A percentile compares a stretch with the other conserved stretches of the same genome.
Conservation (phyloP, 2,329 filamentous ascomycete species). For the Talaromyces islandicus region DNA sequence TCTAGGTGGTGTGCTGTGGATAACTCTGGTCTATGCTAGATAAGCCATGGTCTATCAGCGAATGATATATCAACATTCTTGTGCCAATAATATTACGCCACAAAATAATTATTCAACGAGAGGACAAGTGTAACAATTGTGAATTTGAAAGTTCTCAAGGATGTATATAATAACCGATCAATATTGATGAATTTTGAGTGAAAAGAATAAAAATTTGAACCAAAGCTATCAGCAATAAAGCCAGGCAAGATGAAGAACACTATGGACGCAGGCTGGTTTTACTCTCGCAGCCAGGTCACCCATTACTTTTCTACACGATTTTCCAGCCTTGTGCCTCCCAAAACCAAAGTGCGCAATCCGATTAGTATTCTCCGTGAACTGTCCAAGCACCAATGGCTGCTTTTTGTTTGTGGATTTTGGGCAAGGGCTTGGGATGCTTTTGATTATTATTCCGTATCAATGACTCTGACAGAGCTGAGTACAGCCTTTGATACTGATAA, state of each 20-base stretch:
- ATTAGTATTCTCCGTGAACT: slow-evolving; percentile 42
- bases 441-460: slow-evolving; percentile 61
- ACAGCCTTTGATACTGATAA: slow-evolving; percentile 49
- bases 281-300: slow-evolving; percentile 26
- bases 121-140: not conserved
- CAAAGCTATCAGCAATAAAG: not conserved
- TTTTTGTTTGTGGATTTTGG: slow-evolving; percentile 36
- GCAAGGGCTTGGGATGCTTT: slow-evolving; percentile 58
- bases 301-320: slow-evolving; percentile 28
- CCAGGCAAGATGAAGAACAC: slow-evolving; percentile 20
- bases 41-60: not conserved
- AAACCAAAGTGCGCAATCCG: slow-evolving; percentile 36
- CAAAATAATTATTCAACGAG: not conserved
- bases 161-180: not conserved
- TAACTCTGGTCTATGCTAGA: not conserved
- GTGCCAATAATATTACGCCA: not conserved
- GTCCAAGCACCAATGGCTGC: slow-evolving; percentile 48
- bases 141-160: not conserved
- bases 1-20: not conserved
- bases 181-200: not conserved
- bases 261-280: slow-evolving; percentile 27
- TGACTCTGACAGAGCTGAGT: slow-evolving; percentile 52
- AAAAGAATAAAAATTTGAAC: slow-evolving; percentile 4
- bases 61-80: not conserved
- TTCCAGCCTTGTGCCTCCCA: slow-evolving; percentile 28